A percentile compares a stretch with the other conserved stretches of the same genome.
Conservation (phyloP, 106 monocot genomes). For the Narthecium ossifragum region DNA sequence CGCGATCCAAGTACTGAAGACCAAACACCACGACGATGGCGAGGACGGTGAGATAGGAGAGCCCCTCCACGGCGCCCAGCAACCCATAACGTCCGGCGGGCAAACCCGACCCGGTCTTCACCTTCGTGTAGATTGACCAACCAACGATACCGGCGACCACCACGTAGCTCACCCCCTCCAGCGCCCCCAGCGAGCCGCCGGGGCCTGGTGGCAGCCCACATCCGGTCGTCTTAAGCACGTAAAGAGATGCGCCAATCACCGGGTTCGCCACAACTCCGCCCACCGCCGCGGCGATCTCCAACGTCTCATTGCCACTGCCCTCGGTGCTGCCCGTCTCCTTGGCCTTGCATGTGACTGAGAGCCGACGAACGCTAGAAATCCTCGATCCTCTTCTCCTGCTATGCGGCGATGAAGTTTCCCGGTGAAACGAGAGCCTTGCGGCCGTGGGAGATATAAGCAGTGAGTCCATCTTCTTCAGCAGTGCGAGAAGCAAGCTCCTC, state of each 20-base stretch:
- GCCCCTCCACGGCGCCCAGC: slow-evolving; percentile 78
- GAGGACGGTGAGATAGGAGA: slow-evolving; percentile 54
- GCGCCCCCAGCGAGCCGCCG: slow-evolving; percentile 46
- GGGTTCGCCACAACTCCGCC: slow-evolving; percentile 52
- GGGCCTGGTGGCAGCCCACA: slow-evolving; percentile 91
- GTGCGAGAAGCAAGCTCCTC: too few species aligned
- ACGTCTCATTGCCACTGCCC: neutral
- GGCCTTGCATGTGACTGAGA: slow-evolving; percentile 36
- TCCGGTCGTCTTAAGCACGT: slow-evolving; percentile 83
- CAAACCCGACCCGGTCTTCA: slow-evolving; percentile 59
- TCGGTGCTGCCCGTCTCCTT: slow-evolving; percentile 11
- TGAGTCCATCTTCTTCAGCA: slow-evolving; percentile 1
- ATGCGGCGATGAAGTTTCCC: too few species aligned
- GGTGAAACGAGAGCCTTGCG: neutral
- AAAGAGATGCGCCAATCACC: slow-evolving; percentile 63
- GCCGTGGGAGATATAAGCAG: neutral
- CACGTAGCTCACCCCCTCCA: slow-evolving; percentile 87
- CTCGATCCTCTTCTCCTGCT: too few species aligned
- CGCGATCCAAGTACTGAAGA: slow-evolving; percentile 58
- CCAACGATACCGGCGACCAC: slow-evolving; percentile 59
- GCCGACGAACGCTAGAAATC: too few species aligned
- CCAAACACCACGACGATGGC: slow-evolving; percentile 70
- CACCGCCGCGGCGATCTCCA: slow-evolving; percentile 24
- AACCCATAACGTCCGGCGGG: slow-evolving; percentile 74
- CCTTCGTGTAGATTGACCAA: slow-evolving; percentile 79